Evolutionary conservation across 352 stramenopile genomes (phyloP).

Genomic region (Globisporangium spiculum): DNA sequence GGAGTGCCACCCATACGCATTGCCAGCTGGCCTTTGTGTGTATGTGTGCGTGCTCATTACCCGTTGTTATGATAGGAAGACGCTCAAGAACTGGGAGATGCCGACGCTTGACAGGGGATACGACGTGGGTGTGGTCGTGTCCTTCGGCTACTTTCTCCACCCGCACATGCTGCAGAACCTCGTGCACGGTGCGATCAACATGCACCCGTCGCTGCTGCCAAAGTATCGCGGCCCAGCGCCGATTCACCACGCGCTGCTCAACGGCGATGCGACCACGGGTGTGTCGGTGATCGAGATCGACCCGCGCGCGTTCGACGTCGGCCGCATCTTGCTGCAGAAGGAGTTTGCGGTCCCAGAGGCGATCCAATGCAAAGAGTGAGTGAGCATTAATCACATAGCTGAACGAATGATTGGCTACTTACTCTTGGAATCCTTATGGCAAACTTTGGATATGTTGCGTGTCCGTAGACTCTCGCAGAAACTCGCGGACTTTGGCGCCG

Average conservation of each 20-base stretch:
- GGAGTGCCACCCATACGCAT: background rate
- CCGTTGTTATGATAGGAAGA: slow-evolving; percentile 38
- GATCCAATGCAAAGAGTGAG: slow-evolving; percentile 54
- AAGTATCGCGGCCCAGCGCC: slow-evolving; percentile 84
- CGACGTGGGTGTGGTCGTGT: slow-evolving; percentile 87
- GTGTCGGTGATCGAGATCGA: slow-evolving; percentile 89
- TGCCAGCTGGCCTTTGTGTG: background rate
- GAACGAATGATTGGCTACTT: background rate
- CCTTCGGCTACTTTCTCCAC: slow-evolving; percentile 86
- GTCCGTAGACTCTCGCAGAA: slow-evolving; percentile 36
- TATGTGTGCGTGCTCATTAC: no score
- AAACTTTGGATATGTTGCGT: background rate
- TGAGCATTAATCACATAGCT: background rate
- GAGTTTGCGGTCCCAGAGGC: slow-evolving; percentile 36
- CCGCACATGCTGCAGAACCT: slow-evolving; percentile 70
- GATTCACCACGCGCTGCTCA: slow-evolving; percentile 83
- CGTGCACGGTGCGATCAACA: slow-evolving; percentile 78
- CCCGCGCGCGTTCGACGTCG: slow-evolving; percentile 76
- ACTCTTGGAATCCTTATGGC: background rate
- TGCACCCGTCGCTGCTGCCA: slow-evolving; percentile 85
- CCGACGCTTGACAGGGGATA: slow-evolving; percentile 38
- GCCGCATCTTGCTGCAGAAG: slow-evolving; percentile 68
- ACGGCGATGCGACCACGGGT: slow-evolving; percentile 70
- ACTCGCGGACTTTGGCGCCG: slow-evolving; percentile 51
- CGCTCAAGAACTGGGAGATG: slow-evolving; percentile 72